Evolutionary conservation across 2,329 filamentous ascomycete species (phyloP).

Genomic region (Diaporthe capsici): DNA sequence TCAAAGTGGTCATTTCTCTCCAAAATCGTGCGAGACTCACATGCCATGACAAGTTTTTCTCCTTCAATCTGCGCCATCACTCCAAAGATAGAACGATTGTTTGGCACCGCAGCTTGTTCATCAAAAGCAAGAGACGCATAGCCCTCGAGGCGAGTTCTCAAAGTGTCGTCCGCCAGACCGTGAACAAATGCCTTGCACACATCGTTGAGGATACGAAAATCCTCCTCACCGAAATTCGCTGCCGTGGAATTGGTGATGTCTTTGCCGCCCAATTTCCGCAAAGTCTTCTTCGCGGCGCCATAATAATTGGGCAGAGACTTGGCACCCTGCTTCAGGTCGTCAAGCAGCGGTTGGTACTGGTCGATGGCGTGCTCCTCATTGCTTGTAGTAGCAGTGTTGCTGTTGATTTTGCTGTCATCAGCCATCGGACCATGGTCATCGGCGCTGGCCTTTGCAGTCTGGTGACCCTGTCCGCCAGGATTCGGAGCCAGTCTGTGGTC

Average conservation of each 20-base stretch:
- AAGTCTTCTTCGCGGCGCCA: slow-evolving; percentile 61
- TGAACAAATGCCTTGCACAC: slow-evolving; percentile 68
- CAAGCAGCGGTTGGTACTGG: slow-evolving; percentile 30
- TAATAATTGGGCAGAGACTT: slow-evolving; percentile 63
- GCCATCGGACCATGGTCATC: slow-evolving; percentile 41
- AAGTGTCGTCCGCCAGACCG: slow-evolving; percentile 63
- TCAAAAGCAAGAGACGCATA: slow-evolving; percentile 63
- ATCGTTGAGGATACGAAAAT: slow-evolving; percentile 65
- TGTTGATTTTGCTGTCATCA: not conserved
- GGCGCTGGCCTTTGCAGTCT: not conserved
- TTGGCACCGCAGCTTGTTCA: slow-evolving; percentile 44
- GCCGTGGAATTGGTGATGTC: slow-evolving; percentile 65
- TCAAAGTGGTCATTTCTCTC: slow-evolving; percentile 54
- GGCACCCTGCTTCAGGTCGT: slow-evolving; percentile 57
- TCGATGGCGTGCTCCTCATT: slow-evolving; percentile 10
- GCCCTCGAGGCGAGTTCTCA: slow-evolving; percentile 60
- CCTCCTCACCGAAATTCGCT: slow-evolving; percentile 57
- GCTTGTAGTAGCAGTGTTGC: not conserved
- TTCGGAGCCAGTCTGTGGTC: slow-evolving; percentile 50
- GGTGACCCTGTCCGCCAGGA: not conserved
- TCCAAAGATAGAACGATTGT: slow-evolving; percentile 65
- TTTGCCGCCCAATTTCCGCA: slow-evolving; percentile 63
- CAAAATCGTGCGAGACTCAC: slow-evolving; percentile 55
- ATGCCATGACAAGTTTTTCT: slow-evolving; percentile 65
- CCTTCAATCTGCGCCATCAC: slow-evolving; percentile 70